Conservation (phyloP, 2,329 filamentous ascomycete genomes). For the Lasiodiplodia theobromae region DNA sequence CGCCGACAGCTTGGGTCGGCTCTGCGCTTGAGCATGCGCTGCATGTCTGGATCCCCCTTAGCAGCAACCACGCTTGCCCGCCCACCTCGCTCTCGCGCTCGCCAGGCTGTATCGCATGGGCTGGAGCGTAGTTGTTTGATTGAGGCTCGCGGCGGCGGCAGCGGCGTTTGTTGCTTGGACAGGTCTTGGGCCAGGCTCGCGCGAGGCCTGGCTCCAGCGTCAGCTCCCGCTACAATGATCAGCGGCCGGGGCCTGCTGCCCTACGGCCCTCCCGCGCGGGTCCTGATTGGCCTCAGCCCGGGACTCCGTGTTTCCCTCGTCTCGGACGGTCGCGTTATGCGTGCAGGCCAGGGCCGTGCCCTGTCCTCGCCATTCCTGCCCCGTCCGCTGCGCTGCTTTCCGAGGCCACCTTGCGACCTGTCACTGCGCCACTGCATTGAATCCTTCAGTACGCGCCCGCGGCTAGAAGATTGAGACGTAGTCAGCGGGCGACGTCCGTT, state of each 20-base stretch:
- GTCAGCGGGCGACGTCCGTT: neutral
- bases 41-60: slow-evolving; percentile 16
- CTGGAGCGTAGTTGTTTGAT: slow-evolving; percentile 19
- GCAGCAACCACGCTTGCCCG: neutral
- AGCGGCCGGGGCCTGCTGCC: slow-evolving; percentile 10
- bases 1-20: slow-evolving; percentile 19
- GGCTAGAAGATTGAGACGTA: neutral
- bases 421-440: neutral
- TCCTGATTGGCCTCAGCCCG: slow-evolving; percentile 10
- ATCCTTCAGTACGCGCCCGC: neutral
- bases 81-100: neutral
- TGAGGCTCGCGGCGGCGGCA: neutral
- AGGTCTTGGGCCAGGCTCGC: slow-evolving; percentile 17
- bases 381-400: neutral
- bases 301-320: slow-evolving; percentile 20
- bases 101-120: neutral
- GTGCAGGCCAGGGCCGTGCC: neutral
- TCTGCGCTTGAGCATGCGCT: slow-evolving; percentile 25
- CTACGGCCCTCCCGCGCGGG: neutral
- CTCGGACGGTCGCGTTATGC: slow-evolving; percentile 1
- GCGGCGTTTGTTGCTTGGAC: slow-evolving; percentile 13
- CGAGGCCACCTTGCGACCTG: slow-evolving; percentile 11
- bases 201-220: neutral
- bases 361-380: neutral
- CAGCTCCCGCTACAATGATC: slow-evolving; percentile 9